Conservation (phyloP, 768 basidiomycete genomes). For the Boletus rex-veris region DNA sequence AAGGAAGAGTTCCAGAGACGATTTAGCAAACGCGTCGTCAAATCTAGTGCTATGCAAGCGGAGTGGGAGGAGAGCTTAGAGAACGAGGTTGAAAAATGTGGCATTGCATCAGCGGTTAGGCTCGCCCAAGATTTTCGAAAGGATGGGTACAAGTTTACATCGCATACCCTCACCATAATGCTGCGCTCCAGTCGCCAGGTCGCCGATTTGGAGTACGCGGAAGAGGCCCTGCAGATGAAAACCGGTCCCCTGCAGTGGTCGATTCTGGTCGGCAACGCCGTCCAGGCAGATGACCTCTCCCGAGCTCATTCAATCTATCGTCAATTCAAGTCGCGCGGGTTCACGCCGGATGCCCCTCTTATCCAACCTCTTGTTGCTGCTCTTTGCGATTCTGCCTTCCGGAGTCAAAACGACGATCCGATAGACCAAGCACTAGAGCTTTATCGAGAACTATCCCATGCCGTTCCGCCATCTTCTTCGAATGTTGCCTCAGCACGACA, state of each 20-base stretch:
- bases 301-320: slow-evolving; percentile 51
- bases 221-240: slow-evolving; percentile 38
- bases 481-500: slow-evolving; percentile 5
- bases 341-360: slow-evolving; percentile 48
- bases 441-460: slow-evolving; percentile 44
- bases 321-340: slow-evolving; percentile 39
- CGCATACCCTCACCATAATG: slow-evolving; percentile 38
- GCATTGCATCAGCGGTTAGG: slow-evolving; percentile 34
- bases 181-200: slow-evolving; percentile 40
- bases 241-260: slow-evolving; percentile 50
- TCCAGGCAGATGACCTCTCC: slow-evolving; percentile 35
- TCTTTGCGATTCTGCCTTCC: slow-evolving; percentile 42
- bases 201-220: slow-evolving; percentile 41
- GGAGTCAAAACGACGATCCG: slow-evolving; percentile 35
- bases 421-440: slow-evolving; percentile 55
- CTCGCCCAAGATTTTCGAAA: slow-evolving; percentile 33
- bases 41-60: slow-evolving; percentile 23
- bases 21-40: slow-evolving; percentile 29
- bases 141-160: slow-evolving; percentile 32
- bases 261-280: slow-evolving; percentile 49
- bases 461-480: slow-evolving; percentile 26
- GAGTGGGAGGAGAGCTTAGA: slow-evolving; percentile 32
- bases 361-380: slow-evolving; percentile 52
- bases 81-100: slow-evolving; percentile 31
- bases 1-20: slow-evolving; percentile 37